phyloP scores from a whole-genome alignment of 78 protist species.

The Monocercomonoides exilis region DNA sequence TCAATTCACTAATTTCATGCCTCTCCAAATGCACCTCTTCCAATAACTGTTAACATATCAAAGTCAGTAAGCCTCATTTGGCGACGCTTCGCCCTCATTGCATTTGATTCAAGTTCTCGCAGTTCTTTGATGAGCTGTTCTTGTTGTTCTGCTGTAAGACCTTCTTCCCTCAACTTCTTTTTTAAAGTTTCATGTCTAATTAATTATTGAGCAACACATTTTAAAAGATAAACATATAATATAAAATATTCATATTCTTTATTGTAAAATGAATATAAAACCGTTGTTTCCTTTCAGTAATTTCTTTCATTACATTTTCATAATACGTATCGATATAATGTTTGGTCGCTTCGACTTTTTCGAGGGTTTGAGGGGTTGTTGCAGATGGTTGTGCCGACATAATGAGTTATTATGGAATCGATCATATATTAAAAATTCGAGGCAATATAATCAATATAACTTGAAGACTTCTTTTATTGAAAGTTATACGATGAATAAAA shows the following conservation, averaged over 20 bases:
- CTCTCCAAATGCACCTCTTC: conserved; percentile 74
- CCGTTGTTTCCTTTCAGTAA: conserved; percentile 7
- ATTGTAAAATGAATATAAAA: background rate
- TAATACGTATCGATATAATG: background rate
- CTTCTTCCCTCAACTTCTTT: background rate
- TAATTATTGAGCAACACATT: background rate
- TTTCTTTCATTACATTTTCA: background rate
- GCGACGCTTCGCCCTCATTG: background rate
- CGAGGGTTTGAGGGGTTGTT: background rate
- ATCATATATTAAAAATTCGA: no score
- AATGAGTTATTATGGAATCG: no score
- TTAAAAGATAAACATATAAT: background rate
- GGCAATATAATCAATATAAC: no score
- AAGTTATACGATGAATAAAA: no score
- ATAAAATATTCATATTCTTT: background rate
- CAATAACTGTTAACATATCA: conserved; percentile 51
- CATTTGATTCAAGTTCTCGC: background rate
- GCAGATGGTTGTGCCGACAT: background rate
- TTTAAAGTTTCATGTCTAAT: background rate
- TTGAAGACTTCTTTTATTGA: no score
- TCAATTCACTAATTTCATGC: conserved; percentile 3
- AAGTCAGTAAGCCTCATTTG: conserved; percentile 39
- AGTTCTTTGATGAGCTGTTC: background rate
- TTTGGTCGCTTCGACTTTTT: background rate
- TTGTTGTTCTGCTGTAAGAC: background rate